A percentile compares a stretch with the other conserved stretches of the same genome.
Evolutionary conservation across 2,329 filamentous ascomycete species (phyloP).

Genomic region (Mycosphaerella sp.): DNA sequence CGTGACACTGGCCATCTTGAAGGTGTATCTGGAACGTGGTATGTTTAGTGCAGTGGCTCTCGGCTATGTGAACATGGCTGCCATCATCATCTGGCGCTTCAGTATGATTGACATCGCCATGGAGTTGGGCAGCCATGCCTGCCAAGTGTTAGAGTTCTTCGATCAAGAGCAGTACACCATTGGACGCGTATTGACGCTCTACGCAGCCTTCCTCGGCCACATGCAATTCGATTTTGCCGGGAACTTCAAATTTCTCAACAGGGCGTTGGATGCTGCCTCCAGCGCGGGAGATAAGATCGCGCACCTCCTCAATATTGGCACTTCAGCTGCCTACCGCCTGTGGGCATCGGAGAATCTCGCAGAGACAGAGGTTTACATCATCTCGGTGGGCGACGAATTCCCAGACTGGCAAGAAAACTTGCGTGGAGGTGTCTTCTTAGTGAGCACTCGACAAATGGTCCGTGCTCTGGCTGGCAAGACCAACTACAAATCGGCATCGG

Average conservation of each 20-base stretch:
- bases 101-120: constrained; percentile 62
- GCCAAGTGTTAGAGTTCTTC: constrained; percentile 58
- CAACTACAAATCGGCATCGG: constrained; percentile 41
- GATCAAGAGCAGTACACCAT: constrained; percentile 58
- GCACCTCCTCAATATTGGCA: constrained; percentile 63
- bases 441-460: constrained; percentile 58
- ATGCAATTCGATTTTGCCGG: constrained; percentile 56
- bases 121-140: constrained; percentile 56
- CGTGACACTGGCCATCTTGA: constrained; percentile 59
- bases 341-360: constrained; percentile 62
- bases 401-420: constrained; percentile 65
- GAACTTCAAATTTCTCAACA: constrained; percentile 55
- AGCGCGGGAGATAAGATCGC: constrained; percentile 64
- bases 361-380: constrained; percentile 64
- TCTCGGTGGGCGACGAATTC: constrained; percentile 67
- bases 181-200: constrained; percentile 62
- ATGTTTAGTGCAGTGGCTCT: constrained; percentile 63
- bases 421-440: constrained; percentile 63
- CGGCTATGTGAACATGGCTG: constrained; percentile 60
- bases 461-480: constrained; percentile 73
- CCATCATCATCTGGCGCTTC: constrained; percentile 62
- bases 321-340: constrained; percentile 60
- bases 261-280: constrained; percentile 59
- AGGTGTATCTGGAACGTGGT: constrained; percentile 58
- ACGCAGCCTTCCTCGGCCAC: constrained; percentile 64